A percentile compares a stretch with the other conserved stretches of the same genome.
Conservation (phyloP, 495 filamentous ascomycete genomes). For the Penicillium fimorum region DNA sequence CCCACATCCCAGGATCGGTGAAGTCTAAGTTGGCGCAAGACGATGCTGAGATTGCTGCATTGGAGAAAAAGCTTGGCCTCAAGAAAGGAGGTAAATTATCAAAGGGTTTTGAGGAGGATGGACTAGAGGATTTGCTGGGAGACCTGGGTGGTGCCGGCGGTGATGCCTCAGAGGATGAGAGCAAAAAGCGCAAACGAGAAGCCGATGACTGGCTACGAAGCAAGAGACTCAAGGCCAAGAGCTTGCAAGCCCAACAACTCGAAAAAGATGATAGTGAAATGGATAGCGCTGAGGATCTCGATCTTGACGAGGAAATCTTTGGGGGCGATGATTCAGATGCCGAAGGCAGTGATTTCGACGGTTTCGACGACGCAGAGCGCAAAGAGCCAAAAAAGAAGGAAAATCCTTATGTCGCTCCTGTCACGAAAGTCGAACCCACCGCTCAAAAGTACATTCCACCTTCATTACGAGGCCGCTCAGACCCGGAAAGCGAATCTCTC, state of each 20-base stretch:
- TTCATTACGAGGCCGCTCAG: conserved; percentile 63
- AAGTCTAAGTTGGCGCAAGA: conserved; percentile 67
- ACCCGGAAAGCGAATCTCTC: conserved; percentile 65
- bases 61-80: conserved; percentile 87
- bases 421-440: conserved; percentile 25
- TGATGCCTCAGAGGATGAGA: conserved; percentile 47
- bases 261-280: conserved; percentile 23
- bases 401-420: conserved; percentile 64
- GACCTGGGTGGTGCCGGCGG: conserved; percentile 58
- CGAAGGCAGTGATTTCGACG: conserved; percentile 37
- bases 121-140: conserved; percentile 75
- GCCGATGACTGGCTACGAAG: conserved; percentile 57
- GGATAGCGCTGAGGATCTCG: conserved; percentile 33
- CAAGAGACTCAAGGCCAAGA: conserved; percentile 66
- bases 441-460: conserved; percentile 81
- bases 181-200: conserved; percentile 55
- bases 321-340: conserved; percentile 29
- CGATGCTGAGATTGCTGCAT: conserved; percentile 79
- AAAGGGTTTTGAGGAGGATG: conserved; percentile 80
- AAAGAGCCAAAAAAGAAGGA: conserved; percentile 47
- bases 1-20: conserved; percentile 53
- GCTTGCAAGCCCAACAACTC: conserved; percentile 30
- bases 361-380: conserved; percentile 39
- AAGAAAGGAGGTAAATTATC: conserved; percentile 74
- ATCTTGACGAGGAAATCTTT: conserved; percentile 28